These are phyloP conservation scores for Blastocystis sp. DNA, from an alignment of 352 stramenopile genomes.

Conservation along the genomic window DNA sequence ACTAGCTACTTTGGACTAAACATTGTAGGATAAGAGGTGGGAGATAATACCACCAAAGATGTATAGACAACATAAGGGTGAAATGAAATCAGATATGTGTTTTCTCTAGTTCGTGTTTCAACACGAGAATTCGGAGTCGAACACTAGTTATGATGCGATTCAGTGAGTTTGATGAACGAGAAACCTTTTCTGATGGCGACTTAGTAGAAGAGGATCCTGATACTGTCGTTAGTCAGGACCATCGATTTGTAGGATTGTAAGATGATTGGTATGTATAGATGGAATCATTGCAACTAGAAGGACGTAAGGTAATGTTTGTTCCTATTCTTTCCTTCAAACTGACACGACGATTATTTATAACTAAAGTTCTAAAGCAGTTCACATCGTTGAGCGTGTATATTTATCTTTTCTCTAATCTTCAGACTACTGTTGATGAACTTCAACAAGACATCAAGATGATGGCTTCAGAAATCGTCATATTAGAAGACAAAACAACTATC, in stretches of 20 bases:
- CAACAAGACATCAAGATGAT: neutral
- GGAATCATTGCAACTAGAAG: neutral
- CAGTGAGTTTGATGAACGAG: neutral
- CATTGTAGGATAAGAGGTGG: neutral
- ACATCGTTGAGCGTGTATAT: neutral
- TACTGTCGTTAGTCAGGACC: neutral
- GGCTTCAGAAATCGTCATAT: neutral
- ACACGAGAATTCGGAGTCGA: neutral
- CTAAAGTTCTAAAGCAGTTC: neutral
- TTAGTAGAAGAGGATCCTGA: neutral
- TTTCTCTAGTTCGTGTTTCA: neutral
- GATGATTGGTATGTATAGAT: neutral
- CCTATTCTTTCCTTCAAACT: neutral
- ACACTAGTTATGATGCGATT: neutral
- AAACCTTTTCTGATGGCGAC: neutral
- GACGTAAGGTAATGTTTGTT: neutral
- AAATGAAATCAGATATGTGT: neutral
- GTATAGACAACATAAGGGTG: neutral
- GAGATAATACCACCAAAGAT: neutral
- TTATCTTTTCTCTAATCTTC: neutral
- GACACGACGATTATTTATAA: neutral
- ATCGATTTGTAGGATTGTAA: neutral
- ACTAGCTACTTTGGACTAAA: constrained; percentile 41
- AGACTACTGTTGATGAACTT: neutral
- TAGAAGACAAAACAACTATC: constrained; percentile 23